A percentile compares a stretch with the other conserved stretches of the same genome.
Conservation (phyloP, 1,284 basidiomycete species). For the Ustilago cynodontis region DNA sequence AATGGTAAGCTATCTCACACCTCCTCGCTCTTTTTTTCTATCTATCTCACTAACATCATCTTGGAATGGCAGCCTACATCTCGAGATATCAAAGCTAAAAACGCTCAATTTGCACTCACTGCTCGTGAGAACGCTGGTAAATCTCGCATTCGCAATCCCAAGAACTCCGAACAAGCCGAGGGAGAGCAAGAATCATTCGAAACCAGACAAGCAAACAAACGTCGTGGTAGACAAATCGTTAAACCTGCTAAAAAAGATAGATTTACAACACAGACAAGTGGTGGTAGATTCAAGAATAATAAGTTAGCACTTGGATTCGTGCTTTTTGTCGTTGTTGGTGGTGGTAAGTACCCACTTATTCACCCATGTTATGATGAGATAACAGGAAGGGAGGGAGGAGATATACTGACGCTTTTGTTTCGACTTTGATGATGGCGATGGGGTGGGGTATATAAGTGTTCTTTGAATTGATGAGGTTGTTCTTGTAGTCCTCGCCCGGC, state of each 20-base stretch:
- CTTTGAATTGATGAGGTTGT: conserved; percentile 49
- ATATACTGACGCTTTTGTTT: background rate
- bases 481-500: conserved; percentile 26
- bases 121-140: conserved; percentile 45
- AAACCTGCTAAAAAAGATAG: conserved; percentile 26
- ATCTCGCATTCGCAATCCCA: conserved; percentile 28
- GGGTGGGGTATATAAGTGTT: conserved; percentile 38
- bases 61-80: conserved; percentile 19
- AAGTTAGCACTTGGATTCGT: conserved; percentile 33
- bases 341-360: conserved; percentile 41
- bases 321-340: conserved; percentile 51
- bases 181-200: conserved; percentile 1
- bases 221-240: conserved; percentile 22
- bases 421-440: too few relatives aligned
- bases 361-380: too few relatives aligned
- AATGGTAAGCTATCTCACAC: background rate
- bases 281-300: conserved; percentile 18
- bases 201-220: background rate
- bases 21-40: background rate
- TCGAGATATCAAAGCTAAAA: conserved; percentile 44
- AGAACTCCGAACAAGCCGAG: background rate
- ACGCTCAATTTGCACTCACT: conserved; percentile 26
- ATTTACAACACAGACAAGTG: background rate
- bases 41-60: background rate
- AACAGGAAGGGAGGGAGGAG: background rate